Evolutionary conservation across 805 yeast genomes (phyloP).

Genomic region (Deakozyma indianensis): DNA sequence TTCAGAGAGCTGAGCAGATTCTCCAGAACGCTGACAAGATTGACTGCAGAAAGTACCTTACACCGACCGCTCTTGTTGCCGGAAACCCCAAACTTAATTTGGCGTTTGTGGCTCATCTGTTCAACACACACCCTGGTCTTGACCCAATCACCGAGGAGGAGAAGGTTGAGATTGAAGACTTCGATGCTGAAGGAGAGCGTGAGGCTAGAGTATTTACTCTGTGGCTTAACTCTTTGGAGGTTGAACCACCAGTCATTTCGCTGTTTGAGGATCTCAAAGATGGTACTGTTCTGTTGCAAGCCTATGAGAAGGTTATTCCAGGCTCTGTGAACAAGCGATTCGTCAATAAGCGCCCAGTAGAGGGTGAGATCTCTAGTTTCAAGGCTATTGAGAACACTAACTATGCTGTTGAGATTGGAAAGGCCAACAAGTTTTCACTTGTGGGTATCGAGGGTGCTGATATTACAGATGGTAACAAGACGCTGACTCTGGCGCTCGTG

Average conservation of each 20-base stretch:
- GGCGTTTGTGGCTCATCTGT: conserved; percentile 94
- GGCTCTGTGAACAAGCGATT: conserved; percentile 71
- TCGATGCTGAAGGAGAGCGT: conserved; percentile 98
- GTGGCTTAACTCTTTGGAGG: conserved; percentile 94
- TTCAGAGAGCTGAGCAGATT: conserved; percentile 77
- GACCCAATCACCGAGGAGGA: conserved; percentile 79
- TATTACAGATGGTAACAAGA: conserved; percentile 82
- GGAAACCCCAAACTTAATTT: conserved; percentile 95
- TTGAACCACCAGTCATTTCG: conserved; percentile 84
- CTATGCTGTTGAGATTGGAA: conserved; percentile 94
- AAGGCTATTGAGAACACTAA: conserved; percentile 96
- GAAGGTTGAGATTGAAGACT: conserved; percentile 88
- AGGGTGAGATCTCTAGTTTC: conserved; percentile 64
- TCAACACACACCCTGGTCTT: conserved; percentile 92
- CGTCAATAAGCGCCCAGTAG: conserved; percentile 71
- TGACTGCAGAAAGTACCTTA: conserved; percentile 85
- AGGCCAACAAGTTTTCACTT: conserved; percentile 78
- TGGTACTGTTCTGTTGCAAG: conserved; percentile 78
- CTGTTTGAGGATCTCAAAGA: conserved; percentile 91
- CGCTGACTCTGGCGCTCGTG: conserved; percentile 80
- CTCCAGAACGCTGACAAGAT: conserved; percentile 78
- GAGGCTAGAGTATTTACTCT: conserved; percentile 97
- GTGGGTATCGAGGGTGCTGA: conserved; percentile 98
- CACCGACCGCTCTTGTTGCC: conserved; percentile 83
- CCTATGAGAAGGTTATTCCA: conserved; percentile 90